Evolutionary conservation across 164 flowering plant species (phyloP).

Genomic region (Platanus orientalis): DNA sequence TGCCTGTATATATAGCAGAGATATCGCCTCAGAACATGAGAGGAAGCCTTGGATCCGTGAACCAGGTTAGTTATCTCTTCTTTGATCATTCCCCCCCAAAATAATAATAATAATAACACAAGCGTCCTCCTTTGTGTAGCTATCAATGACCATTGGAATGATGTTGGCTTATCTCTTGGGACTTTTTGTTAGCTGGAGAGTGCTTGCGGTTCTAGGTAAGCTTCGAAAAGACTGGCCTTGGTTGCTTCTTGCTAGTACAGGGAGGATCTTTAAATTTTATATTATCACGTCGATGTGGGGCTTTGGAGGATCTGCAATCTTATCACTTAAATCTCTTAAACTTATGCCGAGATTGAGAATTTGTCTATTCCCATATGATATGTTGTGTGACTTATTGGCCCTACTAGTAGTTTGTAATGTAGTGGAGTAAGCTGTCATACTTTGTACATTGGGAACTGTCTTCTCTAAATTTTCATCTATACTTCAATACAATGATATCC

Average conservation of each 20-base stretch:
- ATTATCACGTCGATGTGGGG: no score
- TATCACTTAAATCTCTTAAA: no score
- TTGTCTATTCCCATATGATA: no score
- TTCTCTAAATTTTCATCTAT: no score
- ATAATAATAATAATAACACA: background rate
- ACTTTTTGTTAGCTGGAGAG: constrained; percentile 71
- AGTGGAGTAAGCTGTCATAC: no score
- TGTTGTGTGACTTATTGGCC: no score
- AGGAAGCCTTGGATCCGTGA: constrained; percentile 66
- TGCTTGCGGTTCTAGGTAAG: constrained; percentile 80
- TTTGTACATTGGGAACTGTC: no score
- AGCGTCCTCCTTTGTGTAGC: constrained; percentile 32
- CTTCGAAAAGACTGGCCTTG: background rate
- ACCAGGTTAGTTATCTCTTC: constrained; percentile 42
- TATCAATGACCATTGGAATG: constrained; percentile 78
- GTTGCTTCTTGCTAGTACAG: background rate
- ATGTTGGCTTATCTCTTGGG: constrained; percentile 83
- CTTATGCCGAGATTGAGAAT: no score
- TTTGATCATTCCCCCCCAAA: background rate
- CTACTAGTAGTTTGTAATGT: no score
- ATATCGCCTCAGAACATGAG: constrained; percentile 80
- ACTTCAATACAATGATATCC: no score
- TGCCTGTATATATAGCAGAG: constrained; percentile 90
- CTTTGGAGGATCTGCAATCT: no score
- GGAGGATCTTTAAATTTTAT: background rate